phyloP scores from a whole-genome alignment of 169 alveolate genomes.

The Cryptosporidium ryanae region DNA sequence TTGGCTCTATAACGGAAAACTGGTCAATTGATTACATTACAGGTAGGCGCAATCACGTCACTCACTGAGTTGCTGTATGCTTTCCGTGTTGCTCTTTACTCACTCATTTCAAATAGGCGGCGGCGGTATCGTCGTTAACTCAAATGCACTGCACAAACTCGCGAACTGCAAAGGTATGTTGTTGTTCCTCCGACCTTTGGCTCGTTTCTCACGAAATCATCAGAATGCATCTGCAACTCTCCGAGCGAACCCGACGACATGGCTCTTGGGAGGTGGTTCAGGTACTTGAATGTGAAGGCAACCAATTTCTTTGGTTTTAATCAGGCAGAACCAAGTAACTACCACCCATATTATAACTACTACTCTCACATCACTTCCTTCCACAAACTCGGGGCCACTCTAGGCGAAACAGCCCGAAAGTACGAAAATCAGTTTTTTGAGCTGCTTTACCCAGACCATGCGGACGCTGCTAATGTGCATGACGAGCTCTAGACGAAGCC shows the following conservation, averaged over 20 bases:
- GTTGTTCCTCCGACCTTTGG: not conserved
- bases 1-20: constrained; percentile 55
- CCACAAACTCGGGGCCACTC: constrained; percentile 36
- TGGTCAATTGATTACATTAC: constrained; percentile 65
- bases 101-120: constrained; percentile 18
- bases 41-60: no score
- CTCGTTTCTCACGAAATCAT: no score
- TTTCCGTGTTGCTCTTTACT: not conserved
- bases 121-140: constrained; percentile 52
- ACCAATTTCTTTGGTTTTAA: constrained; percentile 48
- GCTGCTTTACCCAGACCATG: constrained; percentile 32
- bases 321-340: constrained; percentile 68
- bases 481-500: not conserved
- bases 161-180: constrained; percentile 53
- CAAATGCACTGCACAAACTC: constrained; percentile 17
- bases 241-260: constrained; percentile 73
- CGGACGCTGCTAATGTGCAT: not conserved
- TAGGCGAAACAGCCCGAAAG: not conserved
- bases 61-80: not conserved
- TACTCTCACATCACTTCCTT: constrained; percentile 39
- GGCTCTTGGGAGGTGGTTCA: constrained; percentile 74
- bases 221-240: constrained; percentile 42
- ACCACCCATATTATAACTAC: constrained; percentile 46
- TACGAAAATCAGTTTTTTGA: constrained; percentile 20
- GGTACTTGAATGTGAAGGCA: constrained; percentile 37